These are phyloP conservation scores for Boehmeria nivea DNA, from an alignment of 306 rosid genomes.

Conservation along the genomic window DNA sequence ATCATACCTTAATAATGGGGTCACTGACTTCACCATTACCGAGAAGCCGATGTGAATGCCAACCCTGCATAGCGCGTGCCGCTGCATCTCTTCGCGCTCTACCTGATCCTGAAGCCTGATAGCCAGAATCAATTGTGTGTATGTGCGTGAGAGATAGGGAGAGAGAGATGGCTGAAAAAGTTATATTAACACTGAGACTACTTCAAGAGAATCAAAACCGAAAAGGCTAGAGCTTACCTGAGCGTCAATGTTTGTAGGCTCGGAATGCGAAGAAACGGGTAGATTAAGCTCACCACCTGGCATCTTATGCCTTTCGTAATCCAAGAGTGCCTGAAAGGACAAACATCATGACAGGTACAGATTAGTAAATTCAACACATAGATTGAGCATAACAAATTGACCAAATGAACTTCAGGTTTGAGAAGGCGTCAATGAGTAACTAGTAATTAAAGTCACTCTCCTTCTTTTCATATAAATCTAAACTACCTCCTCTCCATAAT, in stretches of 20 bases:
- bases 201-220: neutral
- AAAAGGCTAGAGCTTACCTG: conserved; percentile 40
- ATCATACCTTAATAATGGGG: conserved; percentile 81
- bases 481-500: too few relatives aligned
- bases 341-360: too few relatives aligned
- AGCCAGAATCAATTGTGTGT: neutral
- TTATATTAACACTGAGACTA: neutral
- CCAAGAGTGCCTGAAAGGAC: conserved; percentile 81
- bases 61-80: conserved; percentile 98
- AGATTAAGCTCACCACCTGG: conserved; percentile 62
- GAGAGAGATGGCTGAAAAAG: neutral
- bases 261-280: conserved; percentile 64
- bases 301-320: conserved; percentile 83
- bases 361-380: neutral
- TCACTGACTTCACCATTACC: conserved; percentile 97
- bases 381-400: neutral
- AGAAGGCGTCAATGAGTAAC: too few relatives aligned
- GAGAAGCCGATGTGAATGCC: conserved; percentile 96
- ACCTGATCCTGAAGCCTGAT: conserved; percentile 75
- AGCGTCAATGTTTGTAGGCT: conserved; percentile 63
- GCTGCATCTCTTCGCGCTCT: conserved; percentile 98
- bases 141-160: neutral
- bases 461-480: too few relatives aligned
- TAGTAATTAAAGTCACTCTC: too few relatives aligned
- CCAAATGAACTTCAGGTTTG: too few relatives aligned